Conservation (phyloP, 192 early-diverging fungal species). For the Entomortierella beljakovae region DNA sequence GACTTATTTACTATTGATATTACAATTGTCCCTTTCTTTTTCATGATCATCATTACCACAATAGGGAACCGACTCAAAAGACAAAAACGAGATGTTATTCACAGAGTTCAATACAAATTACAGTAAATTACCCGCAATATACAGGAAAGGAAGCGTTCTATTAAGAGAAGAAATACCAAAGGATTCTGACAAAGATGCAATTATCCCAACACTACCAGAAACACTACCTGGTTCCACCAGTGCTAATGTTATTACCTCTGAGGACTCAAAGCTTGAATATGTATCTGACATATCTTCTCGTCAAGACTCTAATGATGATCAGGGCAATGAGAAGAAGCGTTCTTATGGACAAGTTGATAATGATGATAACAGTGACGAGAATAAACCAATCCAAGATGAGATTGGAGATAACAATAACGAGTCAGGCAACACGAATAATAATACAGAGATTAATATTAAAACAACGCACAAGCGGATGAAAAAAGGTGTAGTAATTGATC, state of each 20-base stretch:
- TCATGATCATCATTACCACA: background rate
- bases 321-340: too few species aligned
- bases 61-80: constrained; percentile 86
- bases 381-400: background rate
- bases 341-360: background rate
- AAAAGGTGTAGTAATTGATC: constrained; percentile 60
- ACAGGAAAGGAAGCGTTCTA: constrained; percentile 88
- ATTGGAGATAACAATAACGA: constrained; percentile 27
- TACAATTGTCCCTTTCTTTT: background rate
- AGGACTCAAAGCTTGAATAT: background rate
- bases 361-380: background rate
- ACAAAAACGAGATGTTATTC: constrained; percentile 95
- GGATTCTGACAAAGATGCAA: constrained; percentile 31
- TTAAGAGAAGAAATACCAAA: constrained; percentile 67
- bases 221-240: constrained; percentile 33
- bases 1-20: background rate
- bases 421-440: constrained; percentile 25
- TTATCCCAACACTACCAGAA: constrained; percentile 44
- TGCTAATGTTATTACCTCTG: constrained; percentile 15
- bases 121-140: constrained; percentile 83
- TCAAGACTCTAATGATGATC: too few species aligned
- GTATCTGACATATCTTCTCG: background rate
- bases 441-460: constrained; percentile 16
- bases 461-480: constrained; percentile 62
- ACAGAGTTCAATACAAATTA: constrained; percentile 90